Conservation (phyloP, 225 moss, liverwort and hornwort genomes). For the Bryum argenteum region DNA sequence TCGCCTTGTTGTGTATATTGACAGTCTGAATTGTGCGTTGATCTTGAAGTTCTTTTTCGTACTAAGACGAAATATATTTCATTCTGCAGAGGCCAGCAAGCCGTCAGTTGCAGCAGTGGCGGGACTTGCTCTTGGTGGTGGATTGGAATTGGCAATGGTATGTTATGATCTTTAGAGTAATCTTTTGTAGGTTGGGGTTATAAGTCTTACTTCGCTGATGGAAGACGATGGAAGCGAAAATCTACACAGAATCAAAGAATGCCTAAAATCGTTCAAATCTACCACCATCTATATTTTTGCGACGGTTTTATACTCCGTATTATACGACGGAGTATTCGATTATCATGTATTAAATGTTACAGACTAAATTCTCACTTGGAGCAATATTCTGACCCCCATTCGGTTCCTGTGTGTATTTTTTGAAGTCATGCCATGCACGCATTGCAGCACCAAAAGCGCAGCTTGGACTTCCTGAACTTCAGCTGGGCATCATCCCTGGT, state of each 20-base stretch:
- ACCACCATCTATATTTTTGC: not conserved
- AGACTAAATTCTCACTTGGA: not conserved
- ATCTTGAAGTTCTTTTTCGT: constrained; percentile 7
- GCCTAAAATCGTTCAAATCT: not conserved
- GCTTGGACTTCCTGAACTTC: constrained; percentile 95
- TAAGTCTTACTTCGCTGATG: too few species aligned
- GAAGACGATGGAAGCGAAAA: too few species aligned
- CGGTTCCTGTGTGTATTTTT: constrained; percentile 19
- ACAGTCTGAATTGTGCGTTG: not conserved
- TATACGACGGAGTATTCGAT: too few species aligned
- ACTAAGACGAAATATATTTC: constrained; percentile 7
- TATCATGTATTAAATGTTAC: not conserved
- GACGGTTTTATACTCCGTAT: not conserved
- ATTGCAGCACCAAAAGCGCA: constrained; percentile 89
- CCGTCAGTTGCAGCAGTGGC: constrained; percentile 97
- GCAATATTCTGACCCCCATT: constrained; percentile 5
- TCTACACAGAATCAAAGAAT: too few species aligned
- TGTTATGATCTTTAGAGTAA: constrained; percentile 3
- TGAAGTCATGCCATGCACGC: constrained; percentile 90
- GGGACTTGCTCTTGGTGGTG: constrained; percentile 97
- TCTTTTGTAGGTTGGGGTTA: not conserved
- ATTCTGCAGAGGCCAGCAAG: constrained; percentile 74
- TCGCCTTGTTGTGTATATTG: constrained; percentile 1
- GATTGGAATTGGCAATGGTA: constrained; percentile 97
- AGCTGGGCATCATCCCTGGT: constrained; percentile 94